phyloP scores from a whole-genome alignment of 1,284 basidiomycete genomes.

The Athelia sp. region DNA sequence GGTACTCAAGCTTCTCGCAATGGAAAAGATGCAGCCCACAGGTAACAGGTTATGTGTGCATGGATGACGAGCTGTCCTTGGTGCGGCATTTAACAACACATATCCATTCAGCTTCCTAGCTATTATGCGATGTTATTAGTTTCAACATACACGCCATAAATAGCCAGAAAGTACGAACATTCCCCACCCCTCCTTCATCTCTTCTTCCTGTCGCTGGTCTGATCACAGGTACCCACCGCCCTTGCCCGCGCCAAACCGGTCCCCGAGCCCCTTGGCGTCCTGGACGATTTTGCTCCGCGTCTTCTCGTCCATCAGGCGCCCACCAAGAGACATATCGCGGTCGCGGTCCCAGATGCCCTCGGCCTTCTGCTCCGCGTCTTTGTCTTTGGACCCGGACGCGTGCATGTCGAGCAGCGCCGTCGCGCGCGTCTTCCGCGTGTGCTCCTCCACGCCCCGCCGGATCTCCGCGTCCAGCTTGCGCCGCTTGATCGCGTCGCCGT shows the following conservation, averaged over 20 bases:
- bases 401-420: conserved; percentile 70
- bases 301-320: conserved; percentile 80
- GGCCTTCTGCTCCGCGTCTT: conserved; percentile 46
- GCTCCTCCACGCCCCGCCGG: conserved; percentile 65
- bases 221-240: conserved; percentile 53
- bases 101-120: too few species aligned
- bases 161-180: too few species aligned
- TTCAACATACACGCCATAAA: too few species aligned
- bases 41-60: too few species aligned
- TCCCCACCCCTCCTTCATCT: too few species aligned
- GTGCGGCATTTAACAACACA: too few species aligned
- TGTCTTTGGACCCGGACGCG: conserved; percentile 24
- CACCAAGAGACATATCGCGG: conserved; percentile 81
- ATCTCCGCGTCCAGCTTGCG: conserved; percentile 64
- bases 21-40: too few species aligned
- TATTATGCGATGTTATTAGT: too few species aligned
- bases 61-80: too few species aligned
- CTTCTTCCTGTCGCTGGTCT: too few species aligned
- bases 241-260: conserved; percentile 73
- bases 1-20: too few species aligned
- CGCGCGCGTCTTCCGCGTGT: conserved; percentile 71
- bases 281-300: conserved; percentile 72
- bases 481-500: conserved; percentile 40
- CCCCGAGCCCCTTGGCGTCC: conserved; percentile 75
- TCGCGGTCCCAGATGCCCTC: conserved; percentile 83